Percentiles rank a stretch among this genome's conserved stretches.
Evolutionary conservation across 2,329 filamentous ascomycete genomes (phyloP).

Genomic region (Cordyceps farinosa): DNA sequence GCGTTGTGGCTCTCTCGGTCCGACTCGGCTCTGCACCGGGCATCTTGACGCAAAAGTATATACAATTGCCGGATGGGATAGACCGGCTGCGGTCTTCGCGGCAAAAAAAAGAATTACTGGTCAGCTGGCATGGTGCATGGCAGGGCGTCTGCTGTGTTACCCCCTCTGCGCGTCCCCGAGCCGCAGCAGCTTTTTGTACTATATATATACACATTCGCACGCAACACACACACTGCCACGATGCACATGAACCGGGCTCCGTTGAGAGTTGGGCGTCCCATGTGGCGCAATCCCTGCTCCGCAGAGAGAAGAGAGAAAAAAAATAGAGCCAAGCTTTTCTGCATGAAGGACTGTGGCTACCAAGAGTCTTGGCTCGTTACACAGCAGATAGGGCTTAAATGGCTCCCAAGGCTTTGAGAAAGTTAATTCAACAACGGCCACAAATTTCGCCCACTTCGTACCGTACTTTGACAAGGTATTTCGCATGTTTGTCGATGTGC

Average conservation of each 20-base stretch:
- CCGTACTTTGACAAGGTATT: too few relatives aligned
- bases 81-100: neutral
- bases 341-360: neutral
- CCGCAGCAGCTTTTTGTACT: neutral
- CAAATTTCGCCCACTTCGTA: neutral
- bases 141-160: neutral
- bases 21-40: neutral
- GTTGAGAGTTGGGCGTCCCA: neutral
- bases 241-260: neutral
- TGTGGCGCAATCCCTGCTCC: neutral
- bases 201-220: neutral
- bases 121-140: constrained; percentile 4
- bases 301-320: neutral
- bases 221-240: neutral
- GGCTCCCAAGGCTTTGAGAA: neutral
- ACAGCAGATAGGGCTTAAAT: neutral
- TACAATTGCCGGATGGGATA: neutral
- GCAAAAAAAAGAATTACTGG: neutral
- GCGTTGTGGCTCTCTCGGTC: constrained; percentile 6
- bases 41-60: neutral
- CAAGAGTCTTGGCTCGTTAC: neutral
- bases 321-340: neutral
- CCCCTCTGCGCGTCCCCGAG: neutral
- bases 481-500: neutral
- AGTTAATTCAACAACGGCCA: neutral